These are phyloP conservation scores for Plasmodium gonderi DNA, from an alignment of 169 alveolate genomes.

Conservation along the genomic window DNA sequence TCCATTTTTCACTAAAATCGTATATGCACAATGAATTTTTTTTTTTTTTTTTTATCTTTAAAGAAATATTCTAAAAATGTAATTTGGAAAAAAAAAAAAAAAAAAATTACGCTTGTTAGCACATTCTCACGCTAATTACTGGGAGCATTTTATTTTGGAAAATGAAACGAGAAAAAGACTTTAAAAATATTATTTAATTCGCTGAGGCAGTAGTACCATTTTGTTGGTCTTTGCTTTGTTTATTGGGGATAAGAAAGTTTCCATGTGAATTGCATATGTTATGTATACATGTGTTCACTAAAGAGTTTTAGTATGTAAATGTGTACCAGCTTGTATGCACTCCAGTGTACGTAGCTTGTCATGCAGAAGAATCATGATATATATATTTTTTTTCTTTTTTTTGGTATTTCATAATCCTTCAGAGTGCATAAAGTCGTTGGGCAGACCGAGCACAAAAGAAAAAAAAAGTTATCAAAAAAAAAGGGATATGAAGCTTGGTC, in stretches of 20 bases:
- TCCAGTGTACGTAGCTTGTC: no score
- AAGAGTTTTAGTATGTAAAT: no score
- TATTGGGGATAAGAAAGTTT: neutral
- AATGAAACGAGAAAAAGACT: neutral
- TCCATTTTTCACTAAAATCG: neutral
- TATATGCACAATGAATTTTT: neutral
- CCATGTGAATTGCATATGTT: neutral
- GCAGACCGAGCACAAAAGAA: no score
- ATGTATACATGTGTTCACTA: no score
- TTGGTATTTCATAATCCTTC: no score
- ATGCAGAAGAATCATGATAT: no score
- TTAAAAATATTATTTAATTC: neutral
- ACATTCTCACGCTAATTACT: neutral
- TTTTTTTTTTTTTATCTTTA: neutral
- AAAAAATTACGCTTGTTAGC: neutral
- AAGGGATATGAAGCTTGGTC: no score
- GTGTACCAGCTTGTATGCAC: neutral
- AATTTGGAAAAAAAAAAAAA: neutral
- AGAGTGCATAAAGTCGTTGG: no score
- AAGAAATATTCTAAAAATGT: neutral
- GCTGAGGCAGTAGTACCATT: neutral
- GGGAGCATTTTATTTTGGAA: neutral
- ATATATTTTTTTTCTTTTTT: no score
- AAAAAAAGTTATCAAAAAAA: no score
- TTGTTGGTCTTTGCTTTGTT: neutral